Percentiles rank a stretch among this genome's conserved stretches.
Conservation (phyloP, 176 grass and related monocot species). For the Carex littledalei region DNA sequence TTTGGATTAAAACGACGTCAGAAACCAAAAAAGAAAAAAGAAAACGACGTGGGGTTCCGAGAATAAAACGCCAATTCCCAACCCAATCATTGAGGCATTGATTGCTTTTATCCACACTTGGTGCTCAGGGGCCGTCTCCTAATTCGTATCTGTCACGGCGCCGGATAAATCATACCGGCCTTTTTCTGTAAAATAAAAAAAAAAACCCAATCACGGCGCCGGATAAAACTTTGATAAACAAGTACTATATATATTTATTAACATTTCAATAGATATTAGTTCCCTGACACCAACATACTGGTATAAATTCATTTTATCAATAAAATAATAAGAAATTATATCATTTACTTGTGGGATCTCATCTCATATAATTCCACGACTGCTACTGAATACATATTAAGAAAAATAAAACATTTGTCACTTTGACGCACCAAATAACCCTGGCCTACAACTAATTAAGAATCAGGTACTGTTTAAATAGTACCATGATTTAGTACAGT, state of each 20-base stretch:
- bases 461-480: not conserved
- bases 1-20: not conserved
- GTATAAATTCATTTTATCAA: no score
- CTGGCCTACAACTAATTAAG: not conserved
- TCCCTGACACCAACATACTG: no score
- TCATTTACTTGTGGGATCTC: no score
- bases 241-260: no score
- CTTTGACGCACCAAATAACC: not conserved
- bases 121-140: not conserved
- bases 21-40: no score
- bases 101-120: slow-evolving; percentile 1
- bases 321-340: no score
- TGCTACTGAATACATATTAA: not conserved
- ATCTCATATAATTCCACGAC: not conserved
- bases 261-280: no score
- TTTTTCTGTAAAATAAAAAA: no score
- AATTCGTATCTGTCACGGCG: not conserved
- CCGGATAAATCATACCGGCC: not conserved
- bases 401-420: no score
- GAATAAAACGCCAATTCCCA: not conserved
- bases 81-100: slow-evolving; percentile 15
- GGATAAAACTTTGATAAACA: no score
- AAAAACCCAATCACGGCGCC: no score
- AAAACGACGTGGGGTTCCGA: not conserved
- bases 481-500: not conserved